Evolutionary conservation across 352 stramenopile genomes (phyloP), one percentile per base, ranked within the genome.

Genomic region (Globisporangium megalacanthum): DNA sequence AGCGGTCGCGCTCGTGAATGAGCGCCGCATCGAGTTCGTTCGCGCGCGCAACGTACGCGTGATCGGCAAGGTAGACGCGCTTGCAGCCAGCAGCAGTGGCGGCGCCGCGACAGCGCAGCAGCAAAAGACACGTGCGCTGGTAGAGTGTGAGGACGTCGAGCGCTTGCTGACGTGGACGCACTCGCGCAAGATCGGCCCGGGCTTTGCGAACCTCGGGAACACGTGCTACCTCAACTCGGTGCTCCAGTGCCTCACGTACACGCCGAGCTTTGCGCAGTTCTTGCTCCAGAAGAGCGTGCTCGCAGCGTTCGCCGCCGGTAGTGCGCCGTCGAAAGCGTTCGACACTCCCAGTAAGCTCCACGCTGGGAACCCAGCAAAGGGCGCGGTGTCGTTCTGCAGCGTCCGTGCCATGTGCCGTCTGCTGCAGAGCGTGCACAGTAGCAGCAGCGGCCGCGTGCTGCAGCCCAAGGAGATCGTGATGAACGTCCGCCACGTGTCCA

Each of bases 161-260:
- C 64, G 71, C 15, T 31, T 88, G 60, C 62, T 90, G 47, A 20
- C 33, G 19, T 94, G 83, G 83, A 68, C 77, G 35, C 61, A 83
- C 33, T 77, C 83, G 33, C 71, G 77, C 49, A 92, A 90, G 67
- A 91, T 94, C 57, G 83, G 83, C 9, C 83, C 83, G 2, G 83
- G 83, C 11, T 74, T 94, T 49, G 79, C 80, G 49, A 98, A 98
- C 68, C 73, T 98, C 22, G 93, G 93, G 66, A 98, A 98, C 73
- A 98, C 93, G 62, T 98, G 93, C 75, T 98, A 97, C 73, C 80
- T 98, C 58, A 97, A 97, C 72, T 95, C 92, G 52, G 83, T 90
- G 66, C 72, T 98, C 65, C 92, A 98, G 65, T 98, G 89, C 62
- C 73, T 94, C 31, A 61, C 61, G 46, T 92, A 94, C 65, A 91